Base-by-base conservation (phyloP, 2,329 filamentous ascomycete species). In the Alternaria brassicae region DNA sequence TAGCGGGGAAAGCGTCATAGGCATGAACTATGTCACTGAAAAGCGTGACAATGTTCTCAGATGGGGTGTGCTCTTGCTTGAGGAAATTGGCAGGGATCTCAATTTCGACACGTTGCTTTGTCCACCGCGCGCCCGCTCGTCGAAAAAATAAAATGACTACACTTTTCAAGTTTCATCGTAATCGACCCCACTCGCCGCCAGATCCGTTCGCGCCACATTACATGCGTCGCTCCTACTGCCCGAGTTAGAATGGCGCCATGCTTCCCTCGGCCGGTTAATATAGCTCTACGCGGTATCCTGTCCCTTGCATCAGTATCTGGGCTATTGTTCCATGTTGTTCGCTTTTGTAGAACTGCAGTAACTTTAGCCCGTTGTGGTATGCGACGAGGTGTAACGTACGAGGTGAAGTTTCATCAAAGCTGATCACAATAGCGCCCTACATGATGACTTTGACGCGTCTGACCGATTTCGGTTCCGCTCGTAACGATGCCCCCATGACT, bases 31-130 rank as follows among this genome's bases (percentile, higher is more conserved):
- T 44, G 19, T 34, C 19, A 19, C 19, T 34, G 4, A 8, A 48
- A 48, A 36, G 28, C 13, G 17, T 34, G 19, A 23, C 19, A 21
- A 48, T 10, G 44, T 48, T 15, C 8, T 36, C 32, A 34, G 30
- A 34, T 21, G 21, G 30, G 19, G 9, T 48, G 44, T 48, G 30
- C 44, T 48, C 28, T 37, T n/a, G 15, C 7, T 10, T 32, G 21
- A 19, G 28, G 15, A 45, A 45, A 52, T 57, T 28, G 30, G 32
- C 54, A 52, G 47, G 54, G 47, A 40, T 52, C 7, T 40, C 8
- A 30, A n/a, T 57, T 48, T n/a, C 41, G 54, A 45, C 49, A 53
- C 13, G 17, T 53, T 54, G 28, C 44, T 48, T 48, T 48, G 17
- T 48, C 44, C 19, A 39, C 48, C 15, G 25, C 32, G 48, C n/a